Evolutionary conservation across 805 yeast genomes (phyloP), one percentile per base, ranked within the genome.

Genomic region (Candida oleophila): DNA sequence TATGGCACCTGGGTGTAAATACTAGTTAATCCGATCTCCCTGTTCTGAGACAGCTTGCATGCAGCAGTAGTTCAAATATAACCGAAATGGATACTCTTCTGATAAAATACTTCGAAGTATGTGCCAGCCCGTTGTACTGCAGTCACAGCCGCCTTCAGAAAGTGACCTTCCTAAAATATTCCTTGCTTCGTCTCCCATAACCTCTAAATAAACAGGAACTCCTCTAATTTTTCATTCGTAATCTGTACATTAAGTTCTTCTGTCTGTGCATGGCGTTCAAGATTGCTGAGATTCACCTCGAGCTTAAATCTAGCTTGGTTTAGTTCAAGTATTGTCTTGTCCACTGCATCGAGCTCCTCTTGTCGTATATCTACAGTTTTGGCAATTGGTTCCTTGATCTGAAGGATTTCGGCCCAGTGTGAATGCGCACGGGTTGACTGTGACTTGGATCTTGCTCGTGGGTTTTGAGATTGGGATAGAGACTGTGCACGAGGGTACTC

Each of bases 191-290:
- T n/a, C 30, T 25, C 30, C 30, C 30, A 7, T 25, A 25, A 74
- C n/a, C n/a, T n/a, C 30, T 25, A 25, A 43, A 71, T 52, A 48
- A 71, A 71, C 20, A 76, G 63, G 60, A 78, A 67, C 48, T 77
- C 77, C 50, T 77, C 82, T 38, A 79, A 61, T 53, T 76, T 77
- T 49, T 79, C 82, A 38, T 63, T 74, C 28, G 72, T 62, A n/a
- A 69, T 43, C 44, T 63, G 64, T 5, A 63, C 72, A 48, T 66
- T 64, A 34, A 69, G 50, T 16, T 57, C 67, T 44, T 73, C 76
- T 41, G 66, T 53, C 30, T 38, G 50, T 1, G 64, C 60, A 43
- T 65, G 66, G 9, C 52, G 46, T 39, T 60, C 61, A 30, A 65
- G 44, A 5, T 45, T 45, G 12, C 43, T 48, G 14, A 62, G 48